Base-by-base conservation (phyloP, 108 stramenopile species). In the Cyclotella baltica region DNA sequence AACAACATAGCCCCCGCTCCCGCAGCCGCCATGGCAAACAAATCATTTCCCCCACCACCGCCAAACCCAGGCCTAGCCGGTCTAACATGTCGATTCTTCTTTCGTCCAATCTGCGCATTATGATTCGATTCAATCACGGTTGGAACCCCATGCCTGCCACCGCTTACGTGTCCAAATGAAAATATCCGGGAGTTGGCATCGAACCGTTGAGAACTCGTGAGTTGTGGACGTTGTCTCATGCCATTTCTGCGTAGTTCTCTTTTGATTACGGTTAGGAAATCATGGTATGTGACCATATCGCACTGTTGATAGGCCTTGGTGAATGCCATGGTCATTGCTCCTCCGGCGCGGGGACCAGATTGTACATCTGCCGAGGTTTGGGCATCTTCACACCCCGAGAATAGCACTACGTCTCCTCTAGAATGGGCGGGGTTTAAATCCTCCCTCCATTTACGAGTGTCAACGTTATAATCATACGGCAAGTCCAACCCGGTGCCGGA, bases 301-400 rank as follows among this genome's bases (percentile, higher is more conserved):
- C 40, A 66, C 20, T 67, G 58, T 34, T 56, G 10, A 43, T 82
- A 82, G 30, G 85, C 85, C 50, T 57, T 68, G 5, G 75, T 78
- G 37, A 86, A 83, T 30, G 85, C 81, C 38, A 68, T 70, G 22
- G 85, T 86, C 85, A 86, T 86, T 9, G 85, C 85, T 29, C 85
- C 85, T 15, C 85, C 85, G 5, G 85, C 85, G 56, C 47, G 27
- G 34, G 34, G 36, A 4, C 77, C 82, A 56, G 52, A 48, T 34
- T 57, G 55, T 1, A 98, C 95, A 82, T 98, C 97, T n/a, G 96
- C 95, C 62, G 84, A 86, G 9, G 96, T 96, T 75, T 97, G 94
- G 30, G 77, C 72, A 71, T 94, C 93, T 29, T 78, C 83, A 70
- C 93, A 97, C n/a, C 96, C 96, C 25, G 88, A 89, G 57, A 96